phyloP scores from a whole-genome alignment of 2,329 filamentous ascomycete species.

The Colletotrichum truncatum region DNA sequence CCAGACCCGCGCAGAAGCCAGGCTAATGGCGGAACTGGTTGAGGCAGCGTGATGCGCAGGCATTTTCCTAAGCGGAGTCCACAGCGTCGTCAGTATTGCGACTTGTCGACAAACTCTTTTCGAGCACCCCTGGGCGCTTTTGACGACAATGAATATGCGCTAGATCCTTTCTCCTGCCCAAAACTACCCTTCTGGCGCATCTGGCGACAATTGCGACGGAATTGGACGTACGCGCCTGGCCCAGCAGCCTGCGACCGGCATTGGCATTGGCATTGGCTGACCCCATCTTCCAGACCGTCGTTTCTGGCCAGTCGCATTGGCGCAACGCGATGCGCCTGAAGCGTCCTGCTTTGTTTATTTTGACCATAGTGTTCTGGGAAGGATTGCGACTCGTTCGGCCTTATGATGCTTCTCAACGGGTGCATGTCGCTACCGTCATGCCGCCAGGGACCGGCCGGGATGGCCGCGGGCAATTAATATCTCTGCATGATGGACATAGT shows the following conservation, averaged over 20 bases:
- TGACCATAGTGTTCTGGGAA: neutral
- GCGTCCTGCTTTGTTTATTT: constrained; percentile 26
- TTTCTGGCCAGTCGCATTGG: constrained; percentile 28
- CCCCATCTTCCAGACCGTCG: constrained; percentile 11
- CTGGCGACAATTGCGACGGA: constrained; percentile 15
- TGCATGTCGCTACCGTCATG: constrained; percentile 10
- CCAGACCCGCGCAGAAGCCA: neutral
- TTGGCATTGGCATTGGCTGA: neutral
- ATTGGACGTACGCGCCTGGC: constrained; percentile 25
- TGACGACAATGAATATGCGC: neutral
- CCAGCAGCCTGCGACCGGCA: constrained; percentile 13
- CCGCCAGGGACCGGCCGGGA: constrained; percentile 16
- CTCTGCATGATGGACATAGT: constrained; percentile 30
- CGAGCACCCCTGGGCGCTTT: neutral
- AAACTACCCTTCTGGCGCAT: neutral
- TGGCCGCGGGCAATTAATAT: constrained; percentile 24
- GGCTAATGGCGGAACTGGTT: too few relatives aligned
- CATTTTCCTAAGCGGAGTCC: neutral
- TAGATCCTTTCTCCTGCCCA: neutral
- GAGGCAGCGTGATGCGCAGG: neutral
- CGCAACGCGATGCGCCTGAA: constrained; percentile 28
- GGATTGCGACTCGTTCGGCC: constrained; percentile 13
- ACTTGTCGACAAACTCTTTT: constrained; percentile 4
- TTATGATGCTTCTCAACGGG: neutral
- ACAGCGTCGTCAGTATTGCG: constrained; percentile 14